phyloP scores from a whole-genome alignment of 2,329 filamentous ascomycete genomes.

The Neonectria magnoliae region DNA sequence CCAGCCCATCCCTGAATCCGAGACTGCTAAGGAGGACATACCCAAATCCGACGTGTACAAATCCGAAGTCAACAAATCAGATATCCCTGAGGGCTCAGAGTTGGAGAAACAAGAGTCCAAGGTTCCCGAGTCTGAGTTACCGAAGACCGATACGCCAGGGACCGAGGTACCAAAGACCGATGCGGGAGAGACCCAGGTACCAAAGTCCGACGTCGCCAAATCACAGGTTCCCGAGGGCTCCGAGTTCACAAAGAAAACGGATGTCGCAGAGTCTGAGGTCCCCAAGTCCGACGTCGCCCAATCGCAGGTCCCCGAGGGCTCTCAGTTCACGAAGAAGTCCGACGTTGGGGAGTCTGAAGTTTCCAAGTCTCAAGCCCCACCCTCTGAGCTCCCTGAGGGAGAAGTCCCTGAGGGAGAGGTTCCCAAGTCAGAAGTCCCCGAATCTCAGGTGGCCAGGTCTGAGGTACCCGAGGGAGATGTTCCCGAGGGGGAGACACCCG shows the following conservation, averaged over 20 bases:
- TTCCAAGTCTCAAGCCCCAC: conserved; percentile 1
- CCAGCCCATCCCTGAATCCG: background rate
- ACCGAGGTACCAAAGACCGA: background rate
- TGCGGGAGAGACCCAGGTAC: background rate
- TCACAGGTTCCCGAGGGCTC: background rate
- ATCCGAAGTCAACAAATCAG: conserved; percentile 4
- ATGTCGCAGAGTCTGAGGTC: background rate
- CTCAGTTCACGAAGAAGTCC: conserved; percentile 44
- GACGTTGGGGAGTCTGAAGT: conserved; percentile 10
- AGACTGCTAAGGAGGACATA: background rate
- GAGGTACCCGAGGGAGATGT: conserved; percentile 20
- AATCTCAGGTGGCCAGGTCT: conserved; percentile 49
- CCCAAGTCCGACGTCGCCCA: background rate
- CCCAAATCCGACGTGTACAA: conserved; percentile 8
- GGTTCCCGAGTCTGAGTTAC: background rate
- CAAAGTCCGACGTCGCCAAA: background rate
- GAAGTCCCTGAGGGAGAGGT: conserved; percentile 35
- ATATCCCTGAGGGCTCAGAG: conserved; percentile 5
- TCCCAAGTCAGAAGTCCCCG: conserved; percentile 49
- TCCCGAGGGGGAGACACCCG: conserved; percentile 12
- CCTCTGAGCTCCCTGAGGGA: conserved; percentile 18
- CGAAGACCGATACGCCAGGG: background rate
- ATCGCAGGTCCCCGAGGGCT: background rate
- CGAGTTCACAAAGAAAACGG: background rate
- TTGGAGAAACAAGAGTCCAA: background rate